These are phyloP conservation scores for Macroventuria anomochaeta DNA, from an alignment of 2,329 filamentous ascomycete species.

Conservation along the genomic window DNA sequence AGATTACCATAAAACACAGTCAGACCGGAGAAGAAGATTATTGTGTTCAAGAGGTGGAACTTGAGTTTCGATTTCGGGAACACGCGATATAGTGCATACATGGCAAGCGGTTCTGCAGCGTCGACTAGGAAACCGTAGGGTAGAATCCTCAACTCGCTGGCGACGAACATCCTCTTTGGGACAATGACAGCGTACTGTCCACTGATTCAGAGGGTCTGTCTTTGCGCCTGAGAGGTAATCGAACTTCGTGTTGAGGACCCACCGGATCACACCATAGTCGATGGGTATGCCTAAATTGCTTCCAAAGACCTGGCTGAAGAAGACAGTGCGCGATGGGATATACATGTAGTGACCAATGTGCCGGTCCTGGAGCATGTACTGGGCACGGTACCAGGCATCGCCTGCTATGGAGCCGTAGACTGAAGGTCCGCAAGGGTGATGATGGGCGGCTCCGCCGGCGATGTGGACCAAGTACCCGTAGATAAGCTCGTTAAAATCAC, in stretches of 20 bases:
- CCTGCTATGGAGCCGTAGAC: slow-evolving; percentile 66
- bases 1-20: slow-evolving; percentile 67
- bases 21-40: slow-evolving; percentile 66
- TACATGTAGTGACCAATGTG: slow-evolving; percentile 72
- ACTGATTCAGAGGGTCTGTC: slow-evolving; percentile 64
- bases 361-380: slow-evolving; percentile 64
- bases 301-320: slow-evolving; percentile 67
- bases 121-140: slow-evolving; percentile 63
- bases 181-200: slow-evolving; percentile 70
- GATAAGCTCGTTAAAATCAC: slow-evolving; percentile 65
- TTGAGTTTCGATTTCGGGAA: slow-evolving; percentile 62
- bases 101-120: slow-evolving; percentile 53
- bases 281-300: slow-evolving; percentile 65
- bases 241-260: slow-evolving; percentile 64
- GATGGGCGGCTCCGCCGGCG: slow-evolving; percentile 52
- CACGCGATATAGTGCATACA: slow-evolving; percentile 60
- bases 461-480: slow-evolving; percentile 66
- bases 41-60: slow-evolving; percentile 65
- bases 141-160: slow-evolving; percentile 56
- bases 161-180: slow-evolving; percentile 58
- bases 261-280: slow-evolving; percentile 67
- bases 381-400: slow-evolving; percentile 60
- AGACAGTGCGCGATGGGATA: slow-evolving; percentile 64
- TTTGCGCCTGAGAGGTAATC: slow-evolving; percentile 61
- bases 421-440: slow-evolving; percentile 65